These are phyloP conservation scores for Lactarius trivialis DNA, from an alignment of 768 basidiomycete species.

Conservation along the genomic window DNA sequence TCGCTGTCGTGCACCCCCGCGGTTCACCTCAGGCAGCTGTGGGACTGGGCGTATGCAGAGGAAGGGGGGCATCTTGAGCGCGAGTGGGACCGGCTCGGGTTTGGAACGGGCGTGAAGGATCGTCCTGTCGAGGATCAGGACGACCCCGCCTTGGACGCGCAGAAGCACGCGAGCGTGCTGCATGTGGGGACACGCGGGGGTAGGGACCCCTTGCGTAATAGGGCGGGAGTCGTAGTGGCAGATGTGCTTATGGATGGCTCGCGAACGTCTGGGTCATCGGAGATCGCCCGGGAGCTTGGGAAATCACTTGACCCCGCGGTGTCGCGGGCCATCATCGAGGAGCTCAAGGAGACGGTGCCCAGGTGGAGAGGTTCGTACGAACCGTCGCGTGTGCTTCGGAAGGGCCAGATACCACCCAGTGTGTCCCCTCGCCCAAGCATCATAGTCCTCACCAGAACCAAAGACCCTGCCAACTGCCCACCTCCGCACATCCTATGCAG, in stretches of 20 bases:
- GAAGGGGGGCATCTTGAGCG: background rate
- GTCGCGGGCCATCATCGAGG: background rate
- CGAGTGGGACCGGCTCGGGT: constrained; percentile 5
- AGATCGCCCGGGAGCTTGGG: background rate
- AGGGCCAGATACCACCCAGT: background rate
- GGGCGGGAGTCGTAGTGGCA: background rate
- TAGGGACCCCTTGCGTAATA: background rate
- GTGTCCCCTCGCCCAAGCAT: too few species aligned
- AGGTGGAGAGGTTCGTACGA: background rate
- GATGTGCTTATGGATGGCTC: background rate
- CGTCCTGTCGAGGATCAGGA: background rate
- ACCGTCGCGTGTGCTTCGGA: constrained; percentile 13
- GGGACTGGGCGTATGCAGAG: background rate
- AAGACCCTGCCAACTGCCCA: too few species aligned
- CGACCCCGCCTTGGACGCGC: too few species aligned
- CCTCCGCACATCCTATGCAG: too few species aligned
- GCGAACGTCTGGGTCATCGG: background rate
- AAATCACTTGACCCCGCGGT: background rate
- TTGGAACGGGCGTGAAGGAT: background rate
- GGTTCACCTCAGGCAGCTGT: background rate
- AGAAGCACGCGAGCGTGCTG: background rate
- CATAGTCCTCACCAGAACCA: too few species aligned
- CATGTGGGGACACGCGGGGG: constrained; percentile 10
- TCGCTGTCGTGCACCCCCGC: background rate
- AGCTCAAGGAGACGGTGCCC: constrained; percentile 9